Evolutionary conservation across 768 basidiomycete species (phyloP).

Genomic region (Ramaria rubella): DNA sequence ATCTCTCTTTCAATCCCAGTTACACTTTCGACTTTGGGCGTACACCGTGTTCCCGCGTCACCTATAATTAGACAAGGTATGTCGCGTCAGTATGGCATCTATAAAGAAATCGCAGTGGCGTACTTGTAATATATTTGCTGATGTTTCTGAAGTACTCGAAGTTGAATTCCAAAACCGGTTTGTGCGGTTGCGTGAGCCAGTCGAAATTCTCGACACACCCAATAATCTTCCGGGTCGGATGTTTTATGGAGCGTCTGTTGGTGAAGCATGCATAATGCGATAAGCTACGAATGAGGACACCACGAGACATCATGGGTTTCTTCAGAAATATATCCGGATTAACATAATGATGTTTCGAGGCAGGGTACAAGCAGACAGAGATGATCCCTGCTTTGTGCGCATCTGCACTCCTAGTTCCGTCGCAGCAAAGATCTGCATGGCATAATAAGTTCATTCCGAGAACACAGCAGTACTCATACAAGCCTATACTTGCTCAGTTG

Average conservation of each 20-base stretch:
- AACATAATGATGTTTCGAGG: not conserved
- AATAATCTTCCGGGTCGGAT: not conserved
- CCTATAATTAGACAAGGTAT: no score
- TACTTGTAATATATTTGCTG: not conserved
- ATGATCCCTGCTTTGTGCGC: not conserved
- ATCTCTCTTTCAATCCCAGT: no score
- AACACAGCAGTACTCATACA: not conserved
- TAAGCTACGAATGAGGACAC: not conserved
- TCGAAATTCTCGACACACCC: not conserved
- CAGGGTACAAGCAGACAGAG: not conserved
- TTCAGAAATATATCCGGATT: not conserved
- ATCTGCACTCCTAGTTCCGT: not conserved
- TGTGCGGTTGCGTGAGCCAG: not conserved
- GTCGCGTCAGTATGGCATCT: no score
- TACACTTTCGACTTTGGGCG: no score
- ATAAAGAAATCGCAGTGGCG: no score
- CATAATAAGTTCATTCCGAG: not conserved
- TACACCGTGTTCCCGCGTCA: no score
- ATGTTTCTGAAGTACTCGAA: not conserved
- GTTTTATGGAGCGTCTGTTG: not conserved
- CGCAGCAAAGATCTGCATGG: not conserved
- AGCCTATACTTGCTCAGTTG: not conserved
- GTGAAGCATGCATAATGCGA: not conserved
- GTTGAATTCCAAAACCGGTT: slow-evolving; percentile 2
- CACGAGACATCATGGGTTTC: not conserved